Evolutionary conservation across 2,329 filamentous ascomycete genomes (phyloP), one percentile per base, ranked within the genome.

Genomic region (Fusarium incarnatum): DNA sequence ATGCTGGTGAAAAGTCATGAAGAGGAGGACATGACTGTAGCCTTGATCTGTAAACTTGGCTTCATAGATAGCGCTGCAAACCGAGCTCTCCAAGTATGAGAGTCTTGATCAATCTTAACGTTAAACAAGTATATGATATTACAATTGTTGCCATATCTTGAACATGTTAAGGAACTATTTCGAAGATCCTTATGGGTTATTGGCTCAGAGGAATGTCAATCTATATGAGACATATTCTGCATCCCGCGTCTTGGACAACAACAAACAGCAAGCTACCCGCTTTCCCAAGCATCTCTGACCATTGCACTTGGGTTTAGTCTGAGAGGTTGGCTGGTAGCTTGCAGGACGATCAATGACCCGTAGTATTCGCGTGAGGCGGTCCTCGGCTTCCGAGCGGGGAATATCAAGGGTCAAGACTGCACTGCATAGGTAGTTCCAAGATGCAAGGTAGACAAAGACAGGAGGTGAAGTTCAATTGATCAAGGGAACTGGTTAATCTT

Each of bases 331-430:
- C 60, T 47, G 60, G 67, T 42, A 70, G 48, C 48, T 70, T 40
- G 27, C 18, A 58, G 52, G 56, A 28, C 37, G 54, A 63, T 70
- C 67, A 56, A 64, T 68, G 68, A 63, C 47, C 37, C 63, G 48
- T 68, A 52, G 59, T 64, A 37, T 71, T 52, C 46, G 55, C 48
- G 49, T 58, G 49, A 70, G 53, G 63, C 63, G 67, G 67, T 72
- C 49, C 53, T 75, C 73, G 73, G 73, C 64, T 72, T 72, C 73
- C 73, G 73, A 72, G 70, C 58, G 67, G 67, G 70, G 68, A 54
- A 70, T 50, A 48, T 65, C 54, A 47, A 65, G 53, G 61, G 50
- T 64, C 58, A 37, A 58, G 47, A 55, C 45, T 16, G 46, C 23
- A 62, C 40, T 40, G 46, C 32, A 61, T 28, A 54, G 32, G 22